Percentiles rank a stretch among this genome's conserved stretches.
Conservation (phyloP, 352 stramenopile species). For the Pythium oligandrum region DNA sequence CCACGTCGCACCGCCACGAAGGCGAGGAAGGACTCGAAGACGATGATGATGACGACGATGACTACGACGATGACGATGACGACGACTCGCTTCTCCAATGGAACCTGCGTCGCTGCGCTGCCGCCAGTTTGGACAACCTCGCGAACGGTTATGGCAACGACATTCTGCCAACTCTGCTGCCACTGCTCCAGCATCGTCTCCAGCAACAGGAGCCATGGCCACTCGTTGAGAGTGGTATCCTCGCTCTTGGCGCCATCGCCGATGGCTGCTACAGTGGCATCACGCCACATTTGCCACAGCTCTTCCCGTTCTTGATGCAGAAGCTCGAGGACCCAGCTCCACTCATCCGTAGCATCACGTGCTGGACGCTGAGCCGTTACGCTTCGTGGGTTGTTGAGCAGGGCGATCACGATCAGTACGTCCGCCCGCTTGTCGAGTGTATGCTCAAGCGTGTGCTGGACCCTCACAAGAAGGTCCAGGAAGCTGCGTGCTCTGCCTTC, state of each 20-base stretch:
- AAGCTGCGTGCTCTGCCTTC: slow-evolving; percentile 92
- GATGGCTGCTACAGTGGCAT: slow-evolving; percentile 93
- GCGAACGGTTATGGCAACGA: slow-evolving; percentile 90
- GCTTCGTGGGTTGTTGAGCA: slow-evolving; percentile 90
- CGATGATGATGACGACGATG: slow-evolving; percentile 86
- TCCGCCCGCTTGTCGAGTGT: slow-evolving; percentile 76
- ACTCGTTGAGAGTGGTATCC: slow-evolving; percentile 93
- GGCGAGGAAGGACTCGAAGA: slow-evolving; percentile 30
- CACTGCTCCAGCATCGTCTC: slow-evolving; percentile 89
- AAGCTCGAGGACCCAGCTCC: slow-evolving; percentile 87
- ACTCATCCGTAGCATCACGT: slow-evolving; percentile 92
- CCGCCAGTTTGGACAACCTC: slow-evolving; percentile 93
- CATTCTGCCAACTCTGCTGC: slow-evolving; percentile 91
- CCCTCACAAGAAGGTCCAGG: slow-evolving; percentile 93
- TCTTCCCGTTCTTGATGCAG: slow-evolving; percentile 94
- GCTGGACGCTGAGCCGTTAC: slow-evolving; percentile 94
- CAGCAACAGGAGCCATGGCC: slow-evolving; percentile 89
- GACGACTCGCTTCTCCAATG: slow-evolving; percentile 94
- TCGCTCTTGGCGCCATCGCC: slow-evolving; percentile 94
- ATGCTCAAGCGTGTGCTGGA: slow-evolving; percentile 89
- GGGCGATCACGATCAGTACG: slow-evolving; percentile 71
- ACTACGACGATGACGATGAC: slow-evolving; percentile 86
- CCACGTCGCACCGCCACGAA: slow-evolving; percentile 29
- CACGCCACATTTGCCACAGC: slow-evolving; percentile 84
- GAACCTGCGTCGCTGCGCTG: slow-evolving; percentile 94